Percentiles rank a stretch among this genome's conserved stretches.
phyloP scores from a whole-genome alignment of 306 rosid species.

The Pyrus communis region DNA sequence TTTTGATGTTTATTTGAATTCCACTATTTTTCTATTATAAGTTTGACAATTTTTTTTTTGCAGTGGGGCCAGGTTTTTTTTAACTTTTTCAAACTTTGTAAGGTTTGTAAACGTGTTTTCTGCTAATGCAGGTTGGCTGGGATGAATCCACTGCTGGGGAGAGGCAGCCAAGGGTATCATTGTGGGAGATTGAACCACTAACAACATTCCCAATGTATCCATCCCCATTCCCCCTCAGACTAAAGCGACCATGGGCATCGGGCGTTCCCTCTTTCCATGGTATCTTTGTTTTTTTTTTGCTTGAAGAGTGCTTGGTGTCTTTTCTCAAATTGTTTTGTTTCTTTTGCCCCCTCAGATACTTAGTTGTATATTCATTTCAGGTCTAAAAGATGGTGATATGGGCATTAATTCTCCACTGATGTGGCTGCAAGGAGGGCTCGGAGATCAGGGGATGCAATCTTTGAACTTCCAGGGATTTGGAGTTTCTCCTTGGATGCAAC shows the following conservation, averaged over 20 bases:
- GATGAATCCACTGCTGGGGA: slow-evolving; percentile 96
- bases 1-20: neutral
- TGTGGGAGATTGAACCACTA: slow-evolving; percentile 90
- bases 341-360: neutral
- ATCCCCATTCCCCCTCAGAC: slow-evolving; percentile 77
- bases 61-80: neutral
- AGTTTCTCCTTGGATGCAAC: slow-evolving; percentile 73
- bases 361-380: slow-evolving; percentile 26
- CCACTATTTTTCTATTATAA: neutral
- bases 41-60: neutral
- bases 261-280: slow-evolving; percentile 79
- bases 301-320: neutral
- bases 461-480: slow-evolving; percentile 73
- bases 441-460: slow-evolving; percentile 68
- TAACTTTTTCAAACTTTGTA: neutral
- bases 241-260: slow-evolving; percentile 79
- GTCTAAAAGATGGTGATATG: slow-evolving; percentile 70
- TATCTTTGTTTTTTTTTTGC: slow-evolving; percentile 22
- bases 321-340: neutral
- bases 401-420: slow-evolving; percentile 57
- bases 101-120: neutral
- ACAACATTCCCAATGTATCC: slow-evolving; percentile 96
- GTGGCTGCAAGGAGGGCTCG: slow-evolving; percentile 67
- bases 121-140: slow-evolving; percentile 35
- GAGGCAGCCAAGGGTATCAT: slow-evolving; percentile 81